Base-by-base conservation (phyloP, 2,329 filamentous ascomycete species). In the Verticillium albo-atrum region DNA sequence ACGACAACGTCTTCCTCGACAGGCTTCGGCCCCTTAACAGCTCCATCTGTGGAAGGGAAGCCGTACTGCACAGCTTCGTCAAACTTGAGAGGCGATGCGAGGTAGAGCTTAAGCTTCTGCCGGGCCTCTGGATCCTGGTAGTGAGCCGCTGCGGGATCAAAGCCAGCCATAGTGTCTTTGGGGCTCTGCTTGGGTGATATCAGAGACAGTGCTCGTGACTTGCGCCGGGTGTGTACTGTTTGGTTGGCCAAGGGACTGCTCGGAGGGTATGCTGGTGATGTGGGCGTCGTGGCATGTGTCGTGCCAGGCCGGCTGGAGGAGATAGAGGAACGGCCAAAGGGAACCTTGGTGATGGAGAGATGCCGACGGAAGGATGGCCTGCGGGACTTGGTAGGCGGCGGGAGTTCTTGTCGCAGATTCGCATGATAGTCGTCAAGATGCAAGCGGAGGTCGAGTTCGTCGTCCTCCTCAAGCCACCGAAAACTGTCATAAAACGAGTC, bases 1-100 rank as follows among this genome's bases (percentile, higher is more conserved):
- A 47, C 42, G 20, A 47, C 25, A 20, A 47, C n/a, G 52, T 82
- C 79, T n/a, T 78, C 77, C 59, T 69, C 74, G 37, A 6, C 47
- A 25, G 50, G 54, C 61, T 27, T 58, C 50, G 12, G 35, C 54
- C 27, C 42, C 63, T 64, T 66, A 32, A 71, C 65, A 23, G 75
- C 63, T 7, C 67, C 74, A 34, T 86, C 82, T 35, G 79, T 79
- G 0, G 88, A 86, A 0, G 92, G 92, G 67, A 97, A 98, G 0
- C 94, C 94, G 73, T 96, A 97, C 71, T 96, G 91, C 57, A 98
- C 85, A 1, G 91, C 92, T 74, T 98, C 94, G 70, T 98, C 94
- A 67, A 98, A 98, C 71, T 96, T 97, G 66, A 96, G 91, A 1
- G 93, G 90, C 1, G 92, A 96, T 7, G 91, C 90, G 23, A 97